phyloP scores from a whole-genome alignment of 805 yeast genomes.

The Starmerella floris region DNA sequence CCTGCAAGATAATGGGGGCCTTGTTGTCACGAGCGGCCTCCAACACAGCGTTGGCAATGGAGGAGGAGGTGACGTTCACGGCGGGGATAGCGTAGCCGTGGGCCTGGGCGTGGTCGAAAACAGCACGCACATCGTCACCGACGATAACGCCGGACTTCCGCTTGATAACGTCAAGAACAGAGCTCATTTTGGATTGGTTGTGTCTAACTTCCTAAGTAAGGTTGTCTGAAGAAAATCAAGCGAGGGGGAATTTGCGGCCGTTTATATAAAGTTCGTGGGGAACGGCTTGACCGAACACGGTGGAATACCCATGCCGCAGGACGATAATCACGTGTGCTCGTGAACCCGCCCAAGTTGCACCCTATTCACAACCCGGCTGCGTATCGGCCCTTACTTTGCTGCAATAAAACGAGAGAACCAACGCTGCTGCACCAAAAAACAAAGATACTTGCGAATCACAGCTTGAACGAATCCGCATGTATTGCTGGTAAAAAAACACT shows the following conservation, averaged over 20 bases:
- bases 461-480: no score
- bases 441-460: no score
- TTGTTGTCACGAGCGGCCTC: conserved; percentile 93
- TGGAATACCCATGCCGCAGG: not conserved
- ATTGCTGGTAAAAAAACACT: no score
- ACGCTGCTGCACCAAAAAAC: no score
- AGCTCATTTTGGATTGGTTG: conserved; percentile 22
- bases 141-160: conserved; percentile 96
- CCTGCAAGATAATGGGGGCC: conserved; percentile 91
- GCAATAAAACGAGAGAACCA: not conserved
- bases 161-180: conserved; percentile 55
- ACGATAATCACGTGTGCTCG: not conserved
- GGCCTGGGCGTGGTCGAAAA: conserved; percentile 82
- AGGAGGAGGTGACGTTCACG: conserved; percentile 93
- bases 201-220: no score
- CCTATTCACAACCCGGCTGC: not conserved
- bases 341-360: not conserved
- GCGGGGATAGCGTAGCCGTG: conserved; percentile 96
- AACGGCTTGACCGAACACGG: not conserved
- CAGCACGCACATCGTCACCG: conserved; percentile 81
- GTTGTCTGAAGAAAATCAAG: not conserved
- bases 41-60: conserved; percentile 91
- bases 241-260: not conserved
- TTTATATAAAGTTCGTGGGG: not conserved
- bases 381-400: not conserved